Evolutionary conservation across 495 filamentous ascomycete species (phyloP), one percentile per base, ranked within the genome.

Genomic region (Penicillium coprophilum): DNA sequence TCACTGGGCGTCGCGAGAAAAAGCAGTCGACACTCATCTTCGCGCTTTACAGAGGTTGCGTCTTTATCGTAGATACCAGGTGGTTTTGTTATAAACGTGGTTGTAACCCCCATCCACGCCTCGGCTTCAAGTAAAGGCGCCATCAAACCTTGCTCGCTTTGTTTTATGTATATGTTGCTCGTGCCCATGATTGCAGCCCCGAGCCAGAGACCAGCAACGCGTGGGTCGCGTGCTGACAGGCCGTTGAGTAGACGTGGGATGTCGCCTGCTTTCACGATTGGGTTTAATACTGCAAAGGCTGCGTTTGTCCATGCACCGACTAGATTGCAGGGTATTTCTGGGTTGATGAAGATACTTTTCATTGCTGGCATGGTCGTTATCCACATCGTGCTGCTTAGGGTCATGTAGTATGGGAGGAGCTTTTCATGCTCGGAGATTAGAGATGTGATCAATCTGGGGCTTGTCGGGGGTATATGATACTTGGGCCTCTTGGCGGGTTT

Each of bases 391-490:
- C 44, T 46, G 13, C 15, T 30, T 27, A 28, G 24, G 4, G 44
- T 46, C 44, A 46, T 46, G 10, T 46, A 46, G 44, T 46, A 30
- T 10, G 44, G 44, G 15, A 46, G 44, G 24, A 46, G 27, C 0
- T 24, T 17, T 46, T 28, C 7, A 13, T 46, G 24, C 10, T 27
- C 3, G 27, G 23, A n/a, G 1, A 46, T 17, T 9, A 46, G 24
- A 9, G 24, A 13, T 13, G 44, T 3, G 13, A 46, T 12, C 8
- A 27, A 19, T 17, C 31, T 1, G 13, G 44, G 44, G 44, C 44
- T 46, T 27, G 32, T 12, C 4, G 32, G 32, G 32, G 32, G 13
- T 19, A 27, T 10, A 0, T 30, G 45, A 3, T 31, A 15, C 15
- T 19, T 2, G 3, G 44, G 12, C 4, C 12, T 30, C 0, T 31